Evolutionary conservation across 2,329 filamentous ascomycete species (phyloP).

Genomic region (Pestalotiopsis sp.): DNA sequence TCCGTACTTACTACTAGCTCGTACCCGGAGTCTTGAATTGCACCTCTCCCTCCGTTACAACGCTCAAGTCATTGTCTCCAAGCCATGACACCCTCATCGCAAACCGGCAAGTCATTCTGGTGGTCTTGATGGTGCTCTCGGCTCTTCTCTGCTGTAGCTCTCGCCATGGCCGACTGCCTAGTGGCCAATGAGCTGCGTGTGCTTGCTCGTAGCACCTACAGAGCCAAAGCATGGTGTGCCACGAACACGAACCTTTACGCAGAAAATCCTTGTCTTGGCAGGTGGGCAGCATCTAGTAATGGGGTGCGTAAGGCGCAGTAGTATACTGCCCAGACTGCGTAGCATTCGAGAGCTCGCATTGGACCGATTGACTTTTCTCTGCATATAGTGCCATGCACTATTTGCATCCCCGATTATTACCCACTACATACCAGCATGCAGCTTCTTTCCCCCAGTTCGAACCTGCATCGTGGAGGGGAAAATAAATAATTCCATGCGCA

Average conservation of each 20-base stretch:
- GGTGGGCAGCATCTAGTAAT: not conserved
- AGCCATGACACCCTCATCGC: not conserved
- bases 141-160: not conserved
- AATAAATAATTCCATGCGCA: not conserved
- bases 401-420: not conserved
- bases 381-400: not conserved
- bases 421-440: not conserved
- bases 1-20: too few species aligned
- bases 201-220: not conserved
- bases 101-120: not conserved
- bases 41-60: not conserved
- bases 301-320: not conserved
- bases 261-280: not conserved
- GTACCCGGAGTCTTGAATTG: too few species aligned
- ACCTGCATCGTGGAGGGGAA: not conserved
- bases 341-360: not conserved
- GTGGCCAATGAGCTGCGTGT: not conserved
- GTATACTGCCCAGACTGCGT: not conserved
- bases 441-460: not conserved
- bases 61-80: not conserved
- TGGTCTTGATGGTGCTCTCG: not conserved
- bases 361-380: not conserved
- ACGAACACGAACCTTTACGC: slow-evolving; percentile 4
- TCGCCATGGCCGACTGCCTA: not conserved
- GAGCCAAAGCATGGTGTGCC: not conserved